phyloP scores from a whole-genome alignment of 2,329 filamentous ascomycete species.

The Clathrospora elynae region DNA sequence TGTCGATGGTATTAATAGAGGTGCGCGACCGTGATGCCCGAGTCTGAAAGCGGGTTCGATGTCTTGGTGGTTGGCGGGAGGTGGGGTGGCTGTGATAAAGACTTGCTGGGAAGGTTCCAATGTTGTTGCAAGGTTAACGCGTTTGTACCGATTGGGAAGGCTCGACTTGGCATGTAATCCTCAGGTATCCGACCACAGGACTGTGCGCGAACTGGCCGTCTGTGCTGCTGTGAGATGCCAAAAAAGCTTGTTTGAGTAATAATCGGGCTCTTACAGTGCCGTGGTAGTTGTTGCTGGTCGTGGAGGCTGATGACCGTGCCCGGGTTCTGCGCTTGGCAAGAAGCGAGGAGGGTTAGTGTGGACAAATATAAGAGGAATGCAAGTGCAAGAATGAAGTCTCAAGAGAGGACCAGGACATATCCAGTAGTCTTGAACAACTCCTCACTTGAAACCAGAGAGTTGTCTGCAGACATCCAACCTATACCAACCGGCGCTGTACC shows the following conservation, averaged over 20 bases:
- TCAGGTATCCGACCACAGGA: slow-evolving; percentile 10
- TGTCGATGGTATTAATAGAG: slow-evolving; percentile 34
- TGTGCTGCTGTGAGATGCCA: slow-evolving; percentile 18
- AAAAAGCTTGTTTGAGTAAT: slow-evolving; percentile 1
- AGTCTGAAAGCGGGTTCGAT: slow-evolving; percentile 30
- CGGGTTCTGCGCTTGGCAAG: not conserved
- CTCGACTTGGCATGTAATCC: slow-evolving; percentile 26
- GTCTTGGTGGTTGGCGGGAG: slow-evolving; percentile 41
- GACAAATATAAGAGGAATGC: not conserved
- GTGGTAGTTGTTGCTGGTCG: slow-evolving; percentile 1
- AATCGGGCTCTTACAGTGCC: not conserved
- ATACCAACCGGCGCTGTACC: too few relatives aligned
- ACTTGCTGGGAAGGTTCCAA: slow-evolving; percentile 37
- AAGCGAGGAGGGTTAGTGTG: not conserved
- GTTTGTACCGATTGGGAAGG: slow-evolving; percentile 35
- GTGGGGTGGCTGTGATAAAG: slow-evolving; percentile 43
- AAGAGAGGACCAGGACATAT: too few relatives aligned
- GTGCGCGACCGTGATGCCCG: slow-evolving; percentile 41
- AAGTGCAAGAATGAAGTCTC: not conserved
- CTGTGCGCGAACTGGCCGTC: slow-evolving; percentile 28
- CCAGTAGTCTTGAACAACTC: too few relatives aligned
- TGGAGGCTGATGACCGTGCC: slow-evolving; percentile 1
- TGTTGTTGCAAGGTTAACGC: slow-evolving; percentile 34
- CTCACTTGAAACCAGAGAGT: too few relatives aligned
- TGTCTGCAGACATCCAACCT: too few relatives aligned